Evolutionary conservation across 108 stramenopile species (phyloP).

Genomic region (Pseudonitzschia delicatissima): DNA sequence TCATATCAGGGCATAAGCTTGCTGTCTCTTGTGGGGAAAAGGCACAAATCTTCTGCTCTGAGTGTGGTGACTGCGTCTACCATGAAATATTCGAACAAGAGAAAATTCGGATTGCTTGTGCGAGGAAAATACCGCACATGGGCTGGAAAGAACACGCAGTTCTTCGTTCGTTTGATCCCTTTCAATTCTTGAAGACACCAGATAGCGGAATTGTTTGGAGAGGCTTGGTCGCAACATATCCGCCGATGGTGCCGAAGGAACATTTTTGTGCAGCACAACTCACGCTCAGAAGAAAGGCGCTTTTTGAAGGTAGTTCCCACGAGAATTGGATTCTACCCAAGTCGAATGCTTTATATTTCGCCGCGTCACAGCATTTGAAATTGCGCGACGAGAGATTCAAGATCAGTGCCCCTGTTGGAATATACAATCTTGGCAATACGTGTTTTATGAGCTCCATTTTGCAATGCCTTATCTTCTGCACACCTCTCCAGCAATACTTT

Average conservation of each 20-base stretch:
- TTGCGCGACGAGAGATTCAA: constrained; percentile 16
- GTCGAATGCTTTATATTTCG: constrained; percentile 19
- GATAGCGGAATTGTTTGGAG: constrained; percentile 76
- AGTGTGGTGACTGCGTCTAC: constrained; percentile 66
- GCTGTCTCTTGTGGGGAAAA: constrained; percentile 64
- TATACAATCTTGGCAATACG: constrained; percentile 88
- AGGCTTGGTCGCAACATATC: constrained; percentile 72
- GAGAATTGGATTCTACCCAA: constrained; percentile 23
- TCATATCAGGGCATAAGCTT: constrained; percentile 66
- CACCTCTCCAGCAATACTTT: constrained; percentile 65
- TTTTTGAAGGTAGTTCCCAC: constrained; percentile 26
- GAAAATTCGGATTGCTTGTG: constrained; percentile 55
- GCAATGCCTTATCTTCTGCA: constrained; percentile 76
- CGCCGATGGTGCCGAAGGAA: constrained; percentile 50
- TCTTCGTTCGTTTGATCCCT: constrained; percentile 68
- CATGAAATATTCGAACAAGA: constrained; percentile 78
- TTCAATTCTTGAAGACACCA: constrained; percentile 53
- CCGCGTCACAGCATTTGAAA: constrained; percentile 18
- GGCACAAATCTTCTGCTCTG: constrained; percentile 67
- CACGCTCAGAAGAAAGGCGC: constrained; percentile 32
- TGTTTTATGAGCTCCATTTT: constrained; percentile 84
- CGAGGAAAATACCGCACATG: constrained; percentile 44
- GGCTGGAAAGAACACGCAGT: constrained; percentile 56
- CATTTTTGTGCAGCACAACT: constrained; percentile 48
- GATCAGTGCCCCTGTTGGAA: constrained; percentile 67